Conservation (phyloP, 306 rosid species). For the Malus fusca region DNA sequence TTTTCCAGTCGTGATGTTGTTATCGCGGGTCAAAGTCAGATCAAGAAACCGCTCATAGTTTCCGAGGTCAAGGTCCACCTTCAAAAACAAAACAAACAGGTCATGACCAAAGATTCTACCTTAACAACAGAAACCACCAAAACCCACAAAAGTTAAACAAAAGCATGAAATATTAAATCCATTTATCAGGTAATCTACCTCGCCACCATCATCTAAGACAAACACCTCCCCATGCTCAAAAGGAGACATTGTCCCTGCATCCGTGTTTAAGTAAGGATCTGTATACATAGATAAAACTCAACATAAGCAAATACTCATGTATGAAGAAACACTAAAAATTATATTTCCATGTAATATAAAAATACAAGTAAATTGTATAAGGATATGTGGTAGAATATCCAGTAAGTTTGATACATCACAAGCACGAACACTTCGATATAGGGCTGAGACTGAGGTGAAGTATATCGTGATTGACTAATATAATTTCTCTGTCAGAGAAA, state of each 20-base stretch:
- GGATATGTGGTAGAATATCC: neutral
- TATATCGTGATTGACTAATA: neutral
- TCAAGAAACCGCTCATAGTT: constrained; percentile 85
- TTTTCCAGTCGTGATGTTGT: constrained; percentile 85
- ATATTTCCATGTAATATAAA: neutral
- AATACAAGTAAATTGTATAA: neutral
- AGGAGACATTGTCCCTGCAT: constrained; percentile 90
- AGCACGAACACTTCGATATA: neutral
- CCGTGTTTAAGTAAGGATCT: constrained; percentile 86
- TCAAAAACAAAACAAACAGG: constrained; percentile 11
- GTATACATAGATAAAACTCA: constrained; percentile 16
- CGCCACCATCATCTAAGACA: constrained; percentile 83
- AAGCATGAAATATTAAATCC: neutral
- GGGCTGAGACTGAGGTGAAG: neutral
- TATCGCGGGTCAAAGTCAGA: constrained; percentile 65
- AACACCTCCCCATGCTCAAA: constrained; percentile 86
- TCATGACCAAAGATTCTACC: neutral
- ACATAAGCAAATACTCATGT: constrained; percentile 4
- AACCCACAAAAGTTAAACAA: neutral
- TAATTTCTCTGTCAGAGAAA: neutral
- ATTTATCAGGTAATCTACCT: constrained; percentile 38
- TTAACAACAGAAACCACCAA: neutral
- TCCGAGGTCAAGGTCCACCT: constrained; percentile 95
- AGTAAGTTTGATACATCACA: neutral
- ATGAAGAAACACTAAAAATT: neutral